Conservation (phyloP, 495 filamentous ascomycete genomes). For the Oleoguttula mirabilis region DNA sequence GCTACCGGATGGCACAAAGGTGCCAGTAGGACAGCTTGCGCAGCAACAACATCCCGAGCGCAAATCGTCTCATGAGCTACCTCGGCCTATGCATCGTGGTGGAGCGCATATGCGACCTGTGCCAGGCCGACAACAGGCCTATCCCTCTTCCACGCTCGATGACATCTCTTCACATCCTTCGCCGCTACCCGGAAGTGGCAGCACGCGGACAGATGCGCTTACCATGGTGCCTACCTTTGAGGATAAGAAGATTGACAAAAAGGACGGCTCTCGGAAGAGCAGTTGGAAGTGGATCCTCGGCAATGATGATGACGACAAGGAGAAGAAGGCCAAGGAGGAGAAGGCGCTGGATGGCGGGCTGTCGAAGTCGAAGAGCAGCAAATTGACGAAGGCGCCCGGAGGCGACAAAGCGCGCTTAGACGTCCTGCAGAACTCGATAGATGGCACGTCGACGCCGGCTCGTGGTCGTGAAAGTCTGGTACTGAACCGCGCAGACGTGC, state of each 20-base stretch:
- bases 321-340: constrained; percentile 46
- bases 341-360: constrained; percentile 36
- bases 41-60: constrained; percentile 26
- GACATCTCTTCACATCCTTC: constrained; percentile 53
- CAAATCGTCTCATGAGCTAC: constrained; percentile 26
- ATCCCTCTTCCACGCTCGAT: constrained; percentile 33
- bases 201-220: constrained; percentile 59
- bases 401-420: constrained; percentile 72
- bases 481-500: constrained; percentile 62
- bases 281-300: constrained; percentile 72
- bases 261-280: constrained; percentile 55
- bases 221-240: constrained; percentile 72
- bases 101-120: constrained; percentile 20
- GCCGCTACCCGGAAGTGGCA: constrained; percentile 53
- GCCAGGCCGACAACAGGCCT: constrained; percentile 13
- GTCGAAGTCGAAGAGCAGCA: constrained; percentile 29
- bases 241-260: constrained; percentile 54
- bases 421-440: constrained; percentile 69
- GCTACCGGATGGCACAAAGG: constrained; percentile 24
- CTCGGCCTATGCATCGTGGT: constrained; percentile 14
- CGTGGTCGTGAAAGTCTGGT: constrained; percentile 74
- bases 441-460: constrained; percentile 27
- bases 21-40: constrained; percentile 7
- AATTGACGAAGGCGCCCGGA: constrained; percentile 44
- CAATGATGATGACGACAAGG: constrained; percentile 58